Evolutionary conservation across 192 early-diverging fungal species (phyloP).

Genomic region (Linnemannia schmuckeri): DNA sequence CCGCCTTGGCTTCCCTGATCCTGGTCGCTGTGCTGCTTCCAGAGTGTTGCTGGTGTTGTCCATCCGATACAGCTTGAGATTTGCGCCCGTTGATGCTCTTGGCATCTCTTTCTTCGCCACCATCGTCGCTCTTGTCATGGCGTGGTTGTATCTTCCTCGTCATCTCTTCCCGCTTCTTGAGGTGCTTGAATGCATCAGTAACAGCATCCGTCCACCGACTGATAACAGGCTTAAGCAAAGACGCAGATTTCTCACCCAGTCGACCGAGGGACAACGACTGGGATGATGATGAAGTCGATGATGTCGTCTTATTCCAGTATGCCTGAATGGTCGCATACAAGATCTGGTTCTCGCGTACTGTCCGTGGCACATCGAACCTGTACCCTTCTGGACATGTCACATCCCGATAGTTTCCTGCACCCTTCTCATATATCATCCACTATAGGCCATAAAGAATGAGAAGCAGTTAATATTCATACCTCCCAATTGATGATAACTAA

Average conservation of each 20-base stretch:
- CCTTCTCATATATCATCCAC: conserved; percentile 46
- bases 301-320: conserved; percentile 22
- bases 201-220: neutral
- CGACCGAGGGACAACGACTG: neutral
- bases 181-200: neutral
- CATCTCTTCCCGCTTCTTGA: neutral
- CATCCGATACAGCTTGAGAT: neutral
- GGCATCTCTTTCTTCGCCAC: neutral
- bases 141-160: neutral
- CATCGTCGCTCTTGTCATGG: neutral
- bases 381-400: conserved; percentile 39
- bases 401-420: conserved; percentile 42
- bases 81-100: neutral
- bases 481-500: neutral
- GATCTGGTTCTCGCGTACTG: conserved; percentile 33
- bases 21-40: neutral
- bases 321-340: conserved; percentile 17
- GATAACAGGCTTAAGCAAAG: neutral
- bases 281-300: neutral
- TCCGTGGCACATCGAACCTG: conserved; percentile 46
- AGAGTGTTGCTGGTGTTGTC: neutral
- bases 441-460: neutral
- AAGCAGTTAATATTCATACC: neutral
- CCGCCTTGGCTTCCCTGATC: neutral
- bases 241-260: neutral